Evolutionary conservation across 2,329 filamentous ascomycete species (phyloP).

Genomic region (Chrysoporthe deuterocubensis): DNA sequence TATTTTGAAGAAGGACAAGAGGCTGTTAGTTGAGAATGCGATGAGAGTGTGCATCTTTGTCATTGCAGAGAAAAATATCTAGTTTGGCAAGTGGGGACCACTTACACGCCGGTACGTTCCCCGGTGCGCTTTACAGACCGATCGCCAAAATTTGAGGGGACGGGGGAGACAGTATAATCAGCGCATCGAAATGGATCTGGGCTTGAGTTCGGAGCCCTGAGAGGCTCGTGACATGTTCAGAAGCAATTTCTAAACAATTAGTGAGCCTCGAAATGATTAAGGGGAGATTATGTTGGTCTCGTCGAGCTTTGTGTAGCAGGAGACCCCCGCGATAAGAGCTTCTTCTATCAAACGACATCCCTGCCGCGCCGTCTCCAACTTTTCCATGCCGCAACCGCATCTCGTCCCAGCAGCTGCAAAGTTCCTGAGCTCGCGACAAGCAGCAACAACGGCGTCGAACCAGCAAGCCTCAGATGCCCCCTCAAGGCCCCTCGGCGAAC

Average conservation of each 20-base stretch:
- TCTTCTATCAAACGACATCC: background rate
- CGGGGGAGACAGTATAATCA: background rate
- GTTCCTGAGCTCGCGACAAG: background rate
- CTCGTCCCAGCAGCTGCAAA: background rate
- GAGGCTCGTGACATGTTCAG: no score
- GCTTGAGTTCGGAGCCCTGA: no score
- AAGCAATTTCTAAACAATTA: no score
- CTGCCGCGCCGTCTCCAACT: slow-evolving; percentile 1
- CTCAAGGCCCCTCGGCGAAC: slow-evolving; percentile 9
- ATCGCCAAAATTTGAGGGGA: background rate
- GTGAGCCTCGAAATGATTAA: background rate
- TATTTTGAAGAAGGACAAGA: background rate
- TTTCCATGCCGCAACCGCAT: background rate
- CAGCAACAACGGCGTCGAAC: background rate
- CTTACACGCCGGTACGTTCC: slow-evolving; percentile 20
- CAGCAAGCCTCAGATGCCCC: background rate
- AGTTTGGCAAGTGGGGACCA: slow-evolving; percentile 10
- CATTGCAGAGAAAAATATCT: slow-evolving; percentile 14
- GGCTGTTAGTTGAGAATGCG: background rate
- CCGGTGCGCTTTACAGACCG: background rate
- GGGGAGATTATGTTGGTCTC: background rate
- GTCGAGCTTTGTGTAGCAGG: background rate
- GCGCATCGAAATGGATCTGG: no score
- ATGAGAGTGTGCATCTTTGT: background rate
- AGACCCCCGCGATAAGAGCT: no score